A percentile compares a stretch with the other conserved stretches of the same genome.
phyloP scores from a whole-genome alignment of 441 rosid species.

The Eruca vesicaria region DNA sequence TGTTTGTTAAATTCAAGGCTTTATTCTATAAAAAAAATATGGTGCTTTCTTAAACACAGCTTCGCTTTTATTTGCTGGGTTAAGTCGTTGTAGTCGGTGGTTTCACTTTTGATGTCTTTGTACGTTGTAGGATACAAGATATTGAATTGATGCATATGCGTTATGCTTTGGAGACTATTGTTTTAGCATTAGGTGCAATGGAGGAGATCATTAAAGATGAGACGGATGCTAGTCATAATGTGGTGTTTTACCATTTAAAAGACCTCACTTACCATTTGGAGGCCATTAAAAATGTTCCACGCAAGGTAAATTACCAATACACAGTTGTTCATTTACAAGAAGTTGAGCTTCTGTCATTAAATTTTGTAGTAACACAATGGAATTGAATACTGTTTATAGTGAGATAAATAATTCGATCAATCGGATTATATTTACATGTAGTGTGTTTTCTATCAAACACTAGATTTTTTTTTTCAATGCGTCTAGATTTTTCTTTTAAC shows the following conservation, averaged over 20 bases:
- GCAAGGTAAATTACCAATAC: slow-evolving; percentile 58
- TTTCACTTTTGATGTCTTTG: slow-evolving; percentile 17
- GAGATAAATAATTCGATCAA: background rate
- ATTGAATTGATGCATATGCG: slow-evolving; percentile 98
- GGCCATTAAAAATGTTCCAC: slow-evolving; percentile 74
- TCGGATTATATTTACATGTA: background rate
- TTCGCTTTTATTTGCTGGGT: background rate
- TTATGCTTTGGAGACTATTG: slow-evolving; percentile 86
- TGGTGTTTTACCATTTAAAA: slow-evolving; percentile 71
- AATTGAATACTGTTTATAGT: background rate
- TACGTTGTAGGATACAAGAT: slow-evolving; percentile 77
- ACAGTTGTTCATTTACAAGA: background rate
- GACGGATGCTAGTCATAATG: slow-evolving; percentile 47
- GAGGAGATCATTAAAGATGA: slow-evolving; percentile 54
- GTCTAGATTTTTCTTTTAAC: slow-evolving; percentile 31
- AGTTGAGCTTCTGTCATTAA: background rate
- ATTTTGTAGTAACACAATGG: background rate
- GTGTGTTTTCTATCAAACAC: slow-evolving; percentile 9
- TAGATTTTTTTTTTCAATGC: background rate
- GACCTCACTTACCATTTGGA: slow-evolving; percentile 78
- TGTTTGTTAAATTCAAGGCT: background rate
- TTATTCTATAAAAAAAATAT: background rate
- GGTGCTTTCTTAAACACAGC: slow-evolving; percentile 1
- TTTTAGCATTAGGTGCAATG: slow-evolving; percentile 77
- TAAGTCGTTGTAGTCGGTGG: background rate